Base-by-base conservation (phyloP, 225 moss, liverwort and hornwort species). In the Neckera pumila region DNA sequence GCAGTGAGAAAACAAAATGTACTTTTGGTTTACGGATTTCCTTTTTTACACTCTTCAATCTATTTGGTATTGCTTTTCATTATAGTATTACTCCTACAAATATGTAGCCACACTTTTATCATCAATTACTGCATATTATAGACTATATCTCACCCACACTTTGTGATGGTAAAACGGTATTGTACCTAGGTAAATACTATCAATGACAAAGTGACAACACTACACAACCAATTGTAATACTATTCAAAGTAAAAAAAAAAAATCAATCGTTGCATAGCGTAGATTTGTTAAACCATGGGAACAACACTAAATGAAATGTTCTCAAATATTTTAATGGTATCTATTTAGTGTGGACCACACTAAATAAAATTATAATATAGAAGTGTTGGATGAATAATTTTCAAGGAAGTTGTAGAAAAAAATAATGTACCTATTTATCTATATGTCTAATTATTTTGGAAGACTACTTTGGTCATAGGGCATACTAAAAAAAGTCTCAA, bases 61-160 rank as follows among this genome's bases (percentile, higher is more conserved):
- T 14, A 23, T 23, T 23, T 40, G 26, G 42, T 26, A 1, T 71
- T 42, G 21, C 7, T 33, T 67, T 1, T 21, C 20, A 67, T 67
- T 67, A 11, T n/a, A 34, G 31, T 63, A 2, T 63, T 21, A 42
- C 0, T 40, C 12, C 4, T 40, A 40, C 26, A 70, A 42, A 40
- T 3, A 42, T 25, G 13, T 0, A 1, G 40, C 0, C 9, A 14
- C 1, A 14, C 1, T 26, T 11, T 21, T 20, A 36, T 11, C 36
- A 36, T 18, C 5, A 10, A 34, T 19, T 36, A 65, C 1, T 10
- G 2, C 30, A 15, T 1, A 30, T 4, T 62, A 2, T 10, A 10
- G 6, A 36, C 1, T 36, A 1, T 34, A 66, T 21, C 2, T 21
- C 67, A 67, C 6, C n/a, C 3, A 0, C 3, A 7, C 21, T n/a